These are phyloP conservation scores for Lunularia cruciata DNA, from an alignment of 225 moss, liverwort and hornwort genomes.

Conservation along the genomic window DNA sequence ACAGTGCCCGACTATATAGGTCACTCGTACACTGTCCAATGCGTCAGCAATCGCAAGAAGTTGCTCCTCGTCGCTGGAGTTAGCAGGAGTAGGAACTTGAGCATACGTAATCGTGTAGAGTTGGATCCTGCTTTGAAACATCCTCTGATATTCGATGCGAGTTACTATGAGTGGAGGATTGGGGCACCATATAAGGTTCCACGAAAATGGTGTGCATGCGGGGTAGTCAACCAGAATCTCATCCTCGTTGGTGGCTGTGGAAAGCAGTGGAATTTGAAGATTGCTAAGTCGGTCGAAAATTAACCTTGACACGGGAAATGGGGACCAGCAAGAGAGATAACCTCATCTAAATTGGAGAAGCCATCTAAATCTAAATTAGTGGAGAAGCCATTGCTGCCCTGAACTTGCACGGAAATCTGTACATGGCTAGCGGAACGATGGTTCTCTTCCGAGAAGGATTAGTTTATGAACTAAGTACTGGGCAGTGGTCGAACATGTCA, in stretches of 20 bases:
- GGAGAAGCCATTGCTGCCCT: slow-evolving; percentile 27
- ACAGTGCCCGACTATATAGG: slow-evolving; percentile 29
- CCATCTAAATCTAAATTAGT: too few species aligned
- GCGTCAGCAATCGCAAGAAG: slow-evolving; percentile 17
- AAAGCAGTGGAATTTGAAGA: slow-evolving; percentile 15
- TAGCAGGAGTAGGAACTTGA: too few species aligned
- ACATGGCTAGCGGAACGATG: slow-evolving; percentile 26
- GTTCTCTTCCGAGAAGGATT: slow-evolving; percentile 21
- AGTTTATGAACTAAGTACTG: slow-evolving; percentile 4
- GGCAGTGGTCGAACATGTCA: slow-evolving; percentile 19
- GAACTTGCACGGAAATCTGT: slow-evolving; percentile 9
- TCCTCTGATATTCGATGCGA: slow-evolving; percentile 22
- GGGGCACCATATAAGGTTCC: slow-evolving; percentile 14
- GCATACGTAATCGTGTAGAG: not conserved
- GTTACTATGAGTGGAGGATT: slow-evolving; percentile 1
- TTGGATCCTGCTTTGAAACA: slow-evolving; percentile 18
- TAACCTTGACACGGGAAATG: slow-evolving; percentile 11
- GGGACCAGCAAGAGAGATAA: not conserved
- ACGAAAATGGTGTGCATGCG: slow-evolving; percentile 31
- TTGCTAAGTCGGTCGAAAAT: slow-evolving; percentile 16
- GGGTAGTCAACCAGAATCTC: slow-evolving; percentile 7
- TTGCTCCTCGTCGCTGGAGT: slow-evolving; percentile 24
- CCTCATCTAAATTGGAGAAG: slow-evolving; percentile 26
- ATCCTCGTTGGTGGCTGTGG: slow-evolving; percentile 24
- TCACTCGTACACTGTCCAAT: slow-evolving; percentile 21